A percentile compares a stretch with the other conserved stretches of the same genome.
Conservation (phyloP, 225 moss, liverwort and hornwort species). For the Marchantia paleacea region DNA sequence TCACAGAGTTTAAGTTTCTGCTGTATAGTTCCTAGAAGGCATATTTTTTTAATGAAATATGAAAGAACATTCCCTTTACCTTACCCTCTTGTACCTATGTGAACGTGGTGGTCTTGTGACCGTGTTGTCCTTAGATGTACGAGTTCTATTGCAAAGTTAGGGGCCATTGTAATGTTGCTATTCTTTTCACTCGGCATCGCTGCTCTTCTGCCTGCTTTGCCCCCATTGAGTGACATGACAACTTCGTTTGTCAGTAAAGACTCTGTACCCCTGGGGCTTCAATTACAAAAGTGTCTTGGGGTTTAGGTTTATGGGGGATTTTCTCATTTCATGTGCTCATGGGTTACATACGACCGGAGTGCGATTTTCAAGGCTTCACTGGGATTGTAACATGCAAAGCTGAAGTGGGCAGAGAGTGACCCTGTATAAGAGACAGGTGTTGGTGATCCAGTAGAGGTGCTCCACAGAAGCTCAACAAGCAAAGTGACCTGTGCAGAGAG, state of each 20-base stretch:
- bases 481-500: constrained; percentile 19
- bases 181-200: constrained; percentile 42
- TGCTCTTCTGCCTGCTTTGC: constrained; percentile 28
- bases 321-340: constrained; percentile 25
- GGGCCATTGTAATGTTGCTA: constrained; percentile 47
- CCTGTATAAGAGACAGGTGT: constrained; percentile 30
- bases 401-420: constrained; percentile 23
- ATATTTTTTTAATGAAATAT: constrained; percentile 57
- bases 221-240: constrained; percentile 34
- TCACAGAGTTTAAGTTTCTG: constrained; percentile 66
- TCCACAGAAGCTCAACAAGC: constrained; percentile 24
- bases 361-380: constrained; percentile 27
- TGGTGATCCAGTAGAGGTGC: constrained; percentile 23
- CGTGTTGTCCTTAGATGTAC: constrained; percentile 34
- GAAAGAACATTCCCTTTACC: constrained; percentile 44
- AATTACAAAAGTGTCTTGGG: constrained; percentile 18
- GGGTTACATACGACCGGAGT: constrained; percentile 26
- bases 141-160: constrained; percentile 31
- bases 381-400: constrained; percentile 29
- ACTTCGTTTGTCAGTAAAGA: constrained; percentile 41
- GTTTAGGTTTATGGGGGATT: constrained; percentile 23
- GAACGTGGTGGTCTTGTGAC: constrained; percentile 44
- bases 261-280: constrained; percentile 28
- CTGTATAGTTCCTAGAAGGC: constrained; percentile 84
- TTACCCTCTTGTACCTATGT: constrained; percentile 42